Base-by-base conservation (phyloP, 306 rosid species). In the Quercus wislizeni region DNA sequence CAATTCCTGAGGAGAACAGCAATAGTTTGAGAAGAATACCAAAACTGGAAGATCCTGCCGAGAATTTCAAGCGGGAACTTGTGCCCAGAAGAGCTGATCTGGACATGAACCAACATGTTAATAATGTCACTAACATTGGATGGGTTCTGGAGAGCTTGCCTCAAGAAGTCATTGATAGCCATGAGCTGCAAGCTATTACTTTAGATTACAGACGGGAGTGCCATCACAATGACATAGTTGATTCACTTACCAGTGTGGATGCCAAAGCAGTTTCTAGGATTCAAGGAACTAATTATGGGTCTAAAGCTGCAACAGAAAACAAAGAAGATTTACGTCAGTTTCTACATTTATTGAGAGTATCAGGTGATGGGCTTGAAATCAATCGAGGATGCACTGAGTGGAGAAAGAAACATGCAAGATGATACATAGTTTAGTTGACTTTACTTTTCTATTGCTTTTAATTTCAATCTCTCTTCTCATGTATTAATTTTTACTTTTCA, bases 61-160 rank as follows among this genome's bases (percentile, higher is more conserved):
- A 88, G 59, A 57, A 73, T 88, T 88, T 89, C 58, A 91, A 87
- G 79, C 43, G 77, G 79, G 89, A 94, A 80, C 97, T 90, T 57
- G 87, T 87, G 99, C 97, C 98, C 15, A 83, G 98, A 80, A 90
- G 99, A 88, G 97, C 97, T 28, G 98, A 95, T 87, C 85, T 95
- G 38, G 98, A 95, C 89, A 92, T 91, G 99, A 95, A 95, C 80
- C 97, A 89, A 77, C 98, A 92, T 84, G 98, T 95, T 83, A 95
- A 92, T 86, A 95, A 95, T 58, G 99, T 95, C 77, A 78, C 92
- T 55, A 91, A 92, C 79, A 90, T 92, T 59, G 98, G 96, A 84
- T 95, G 98, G 99, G 92, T 95, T 77, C 92, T 95, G 72, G 97
- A 95, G 99, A 93, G 98, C 85, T 83, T 95, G 74, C 99, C 99